Conservation (phyloP, 2,329 filamentous ascomycete species). For the Ustulina deusta region DNA sequence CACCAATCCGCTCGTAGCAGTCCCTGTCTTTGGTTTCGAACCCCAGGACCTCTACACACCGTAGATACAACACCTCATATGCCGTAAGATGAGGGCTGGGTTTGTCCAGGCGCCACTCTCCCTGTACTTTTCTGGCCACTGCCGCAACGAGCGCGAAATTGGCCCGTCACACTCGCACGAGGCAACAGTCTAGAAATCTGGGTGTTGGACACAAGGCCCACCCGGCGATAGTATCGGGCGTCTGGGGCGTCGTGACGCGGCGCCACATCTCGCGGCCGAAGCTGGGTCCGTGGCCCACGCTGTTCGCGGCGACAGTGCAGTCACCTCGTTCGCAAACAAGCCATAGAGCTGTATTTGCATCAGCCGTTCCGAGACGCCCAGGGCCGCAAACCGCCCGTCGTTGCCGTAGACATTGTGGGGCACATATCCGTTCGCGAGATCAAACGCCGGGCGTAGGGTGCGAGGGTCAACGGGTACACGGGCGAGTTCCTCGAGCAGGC, state of each 20-base stretch:
- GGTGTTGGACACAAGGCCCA: slow-evolving; percentile 29
- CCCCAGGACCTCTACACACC: slow-evolving; percentile 14
- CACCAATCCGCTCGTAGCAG: slow-evolving; percentile 35
- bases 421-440: slow-evolving; percentile 3
- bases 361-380: slow-evolving; percentile 6
- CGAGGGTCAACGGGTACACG: slow-evolving; percentile 13
- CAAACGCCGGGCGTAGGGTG: slow-evolving; percentile 1
- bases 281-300: slow-evolving; percentile 1
- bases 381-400: slow-evolving; percentile 14
- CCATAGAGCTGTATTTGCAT: slow-evolving; percentile 5
- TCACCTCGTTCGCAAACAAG: slow-evolving; percentile 15
- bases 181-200: slow-evolving; percentile 21
- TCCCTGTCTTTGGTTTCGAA: slow-evolving; percentile 17
- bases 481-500: slow-evolving; percentile 12
- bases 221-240: slow-evolving; percentile 19
- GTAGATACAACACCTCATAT: slow-evolving; percentile 26
- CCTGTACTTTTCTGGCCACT: slow-evolving; percentile 17
- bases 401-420: slow-evolving; percentile 20
- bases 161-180: background rate
- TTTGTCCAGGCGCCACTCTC: slow-evolving; percentile 25
- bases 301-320: slow-evolving; percentile 15
- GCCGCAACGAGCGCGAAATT: slow-evolving; percentile 17
- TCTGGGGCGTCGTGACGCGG: slow-evolving; percentile 11
- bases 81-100: slow-evolving; percentile 25
- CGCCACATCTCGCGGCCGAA: slow-evolving; percentile 28